These are phyloP conservation scores for Fusarium sp. DNA, from an alignment of 2,329 filamentous ascomycete genomes.

Conservation along the genomic window DNA sequence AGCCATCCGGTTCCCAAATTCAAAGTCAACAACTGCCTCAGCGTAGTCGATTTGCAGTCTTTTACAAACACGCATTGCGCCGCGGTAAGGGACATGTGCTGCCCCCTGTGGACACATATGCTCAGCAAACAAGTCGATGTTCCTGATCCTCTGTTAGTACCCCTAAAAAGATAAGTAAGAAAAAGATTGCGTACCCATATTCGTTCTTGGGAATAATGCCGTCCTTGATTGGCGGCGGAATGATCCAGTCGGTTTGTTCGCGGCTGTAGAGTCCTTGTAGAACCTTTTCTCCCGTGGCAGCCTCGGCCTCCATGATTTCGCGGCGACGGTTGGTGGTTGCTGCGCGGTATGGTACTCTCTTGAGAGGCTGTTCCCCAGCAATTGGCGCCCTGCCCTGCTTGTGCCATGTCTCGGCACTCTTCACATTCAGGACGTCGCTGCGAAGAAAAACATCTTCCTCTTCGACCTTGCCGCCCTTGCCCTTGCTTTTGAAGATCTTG, in stretches of 20 bases:
- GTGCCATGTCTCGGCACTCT: conserved; percentile 96
- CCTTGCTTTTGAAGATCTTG: conserved; percentile 79
- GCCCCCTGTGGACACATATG: conserved; percentile 92
- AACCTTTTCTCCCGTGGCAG: conserved; percentile 83
- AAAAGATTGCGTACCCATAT: conserved; percentile 69
- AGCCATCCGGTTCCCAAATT: conserved; percentile 94
- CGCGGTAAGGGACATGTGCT: conserved; percentile 83
- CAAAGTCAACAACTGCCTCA: conserved; percentile 95
- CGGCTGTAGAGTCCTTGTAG: conserved; percentile 87
- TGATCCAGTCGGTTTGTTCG: conserved; percentile 95
- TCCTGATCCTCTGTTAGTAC: conserved; percentile 56
- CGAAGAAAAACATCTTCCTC: conserved; percentile 86
- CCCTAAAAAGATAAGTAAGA: not conserved
- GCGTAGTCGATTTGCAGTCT: conserved; percentile 88
- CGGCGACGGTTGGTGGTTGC: conserved; percentile 89
- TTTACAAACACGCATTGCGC: conserved; percentile 83
- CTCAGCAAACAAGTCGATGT: conserved; percentile 94
- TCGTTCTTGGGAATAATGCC: conserved; percentile 93
- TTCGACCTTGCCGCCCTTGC: conserved; percentile 78
- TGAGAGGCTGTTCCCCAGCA: conserved; percentile 79
- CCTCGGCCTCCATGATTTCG: conserved; percentile 88
- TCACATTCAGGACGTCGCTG: conserved; percentile 84
- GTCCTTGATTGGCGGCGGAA: conserved; percentile 85
- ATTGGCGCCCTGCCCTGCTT: conserved; percentile 89
- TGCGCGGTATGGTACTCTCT: conserved; percentile 89